A percentile compares a stretch with the other conserved stretches of the same genome.
phyloP scores from a whole-genome alignment of 257 asterid genomes.

The Nicotiana benthamiana region DNA sequence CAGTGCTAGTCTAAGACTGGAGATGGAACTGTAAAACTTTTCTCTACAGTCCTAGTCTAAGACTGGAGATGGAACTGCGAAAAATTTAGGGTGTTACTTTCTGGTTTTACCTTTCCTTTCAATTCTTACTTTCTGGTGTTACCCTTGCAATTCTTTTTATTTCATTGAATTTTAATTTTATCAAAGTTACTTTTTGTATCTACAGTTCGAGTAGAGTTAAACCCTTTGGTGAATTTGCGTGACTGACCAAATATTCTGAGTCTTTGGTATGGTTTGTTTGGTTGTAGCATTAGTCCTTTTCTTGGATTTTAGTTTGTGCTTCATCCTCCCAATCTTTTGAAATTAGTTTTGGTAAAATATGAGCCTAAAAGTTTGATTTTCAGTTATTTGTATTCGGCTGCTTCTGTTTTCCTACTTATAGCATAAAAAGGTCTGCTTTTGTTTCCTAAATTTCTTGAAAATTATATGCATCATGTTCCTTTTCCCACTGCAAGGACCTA shows the following conservation, averaged over 20 bases:
- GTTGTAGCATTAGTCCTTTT: neutral
- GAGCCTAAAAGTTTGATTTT: neutral
- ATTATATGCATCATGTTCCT: neutral
- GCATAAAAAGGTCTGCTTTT: neutral
- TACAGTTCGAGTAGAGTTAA: neutral
- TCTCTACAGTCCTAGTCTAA: neutral
- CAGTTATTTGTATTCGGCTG: neutral
- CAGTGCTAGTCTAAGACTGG: neutral
- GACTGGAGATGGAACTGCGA: neutral
- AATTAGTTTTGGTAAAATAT: neutral
- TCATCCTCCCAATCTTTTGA: neutral
- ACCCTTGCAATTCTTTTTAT: neutral
- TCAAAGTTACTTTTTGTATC: neutral
- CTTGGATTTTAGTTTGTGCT: neutral
- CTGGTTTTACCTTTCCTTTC: neutral
- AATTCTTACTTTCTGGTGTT: neutral
- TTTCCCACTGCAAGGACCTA: neutral
- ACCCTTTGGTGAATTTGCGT: neutral
- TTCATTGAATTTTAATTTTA: neutral
- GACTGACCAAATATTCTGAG: neutral
- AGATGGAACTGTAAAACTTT: neutral
- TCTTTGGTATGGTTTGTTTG: neutral
- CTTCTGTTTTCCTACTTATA: neutral
- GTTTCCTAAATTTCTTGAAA: neutral
- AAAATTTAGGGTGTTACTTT: neutral